These are phyloP conservation scores for Phialophora expanda DNA, from an alignment of 2,329 filamentous ascomycete species.

Conservation along the genomic window DNA sequence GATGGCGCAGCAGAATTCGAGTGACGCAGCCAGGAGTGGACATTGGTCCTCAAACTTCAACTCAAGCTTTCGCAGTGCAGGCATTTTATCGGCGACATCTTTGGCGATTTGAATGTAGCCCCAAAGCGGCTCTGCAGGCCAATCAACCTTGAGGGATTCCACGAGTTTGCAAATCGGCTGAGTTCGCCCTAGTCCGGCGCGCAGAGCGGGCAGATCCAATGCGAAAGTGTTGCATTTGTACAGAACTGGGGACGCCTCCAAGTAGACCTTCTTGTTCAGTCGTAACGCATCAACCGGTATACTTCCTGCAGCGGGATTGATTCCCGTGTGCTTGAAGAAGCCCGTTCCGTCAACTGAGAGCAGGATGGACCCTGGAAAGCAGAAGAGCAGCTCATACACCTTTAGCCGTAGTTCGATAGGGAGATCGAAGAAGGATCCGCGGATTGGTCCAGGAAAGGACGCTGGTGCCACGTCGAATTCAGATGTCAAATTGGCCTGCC, in stretches of 20 bases:
- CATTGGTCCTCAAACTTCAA: background rate
- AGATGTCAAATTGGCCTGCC: background rate
- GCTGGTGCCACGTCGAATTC: background rate
- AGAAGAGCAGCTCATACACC: constrained; percentile 20
- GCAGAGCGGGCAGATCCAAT: constrained; percentile 8
- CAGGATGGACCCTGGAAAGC: background rate
- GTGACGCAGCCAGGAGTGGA: constrained; percentile 11
- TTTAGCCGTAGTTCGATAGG: constrained; percentile 20
- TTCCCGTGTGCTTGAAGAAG: background rate
- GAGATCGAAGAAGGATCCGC: constrained; percentile 12
- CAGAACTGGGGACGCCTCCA: constrained; percentile 14
- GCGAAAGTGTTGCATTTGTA: constrained; percentile 19
- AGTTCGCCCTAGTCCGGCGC: background rate
- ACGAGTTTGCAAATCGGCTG: constrained; percentile 1
- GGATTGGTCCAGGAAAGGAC: background rate
- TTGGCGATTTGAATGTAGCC: constrained; percentile 7
- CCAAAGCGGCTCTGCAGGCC: background rate
- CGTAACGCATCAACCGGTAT: constrained; percentile 10
- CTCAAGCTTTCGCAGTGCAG: constrained; percentile 6
- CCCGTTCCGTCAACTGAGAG: constrained; percentile 8
- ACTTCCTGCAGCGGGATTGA: background rate
- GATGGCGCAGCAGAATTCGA: constrained; percentile 17
- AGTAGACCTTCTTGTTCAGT: constrained; percentile 3
- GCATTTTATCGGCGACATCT: background rate
- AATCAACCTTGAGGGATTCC: constrained; percentile 15